Conservation (phyloP, 2,329 filamentous ascomycete species). For the Xylaria sp. region DNA sequence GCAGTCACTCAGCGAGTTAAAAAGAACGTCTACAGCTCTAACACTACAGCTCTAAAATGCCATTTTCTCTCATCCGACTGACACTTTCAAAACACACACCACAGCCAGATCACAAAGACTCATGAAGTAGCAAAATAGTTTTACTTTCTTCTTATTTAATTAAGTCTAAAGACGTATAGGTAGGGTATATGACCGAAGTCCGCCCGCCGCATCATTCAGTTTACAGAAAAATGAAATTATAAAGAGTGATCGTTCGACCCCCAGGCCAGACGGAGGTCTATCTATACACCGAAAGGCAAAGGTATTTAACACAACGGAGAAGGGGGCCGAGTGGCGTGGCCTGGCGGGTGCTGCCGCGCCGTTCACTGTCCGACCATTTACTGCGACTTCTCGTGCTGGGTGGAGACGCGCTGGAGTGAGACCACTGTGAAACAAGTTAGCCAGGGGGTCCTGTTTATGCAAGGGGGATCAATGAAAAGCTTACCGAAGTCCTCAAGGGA, state of each 20-base stretch:
- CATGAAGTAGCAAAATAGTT: slow-evolving; percentile 23
- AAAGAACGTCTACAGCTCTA: no score
- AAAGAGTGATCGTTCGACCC: slow-evolving; percentile 43
- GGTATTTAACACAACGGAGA: slow-evolving; percentile 46
- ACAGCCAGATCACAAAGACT: not conserved
- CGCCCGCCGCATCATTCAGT: slow-evolving; percentile 50
- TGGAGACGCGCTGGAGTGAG: slow-evolving; percentile 88
- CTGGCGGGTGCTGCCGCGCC: slow-evolving; percentile 37
- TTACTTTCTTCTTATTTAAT: slow-evolving; percentile 49
- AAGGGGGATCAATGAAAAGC: slow-evolving; percentile 49
- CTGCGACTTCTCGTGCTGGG: slow-evolving; percentile 88
- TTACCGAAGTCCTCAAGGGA: slow-evolving; percentile 90
- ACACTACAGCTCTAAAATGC: no score
- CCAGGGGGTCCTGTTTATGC: slow-evolving; percentile 22
- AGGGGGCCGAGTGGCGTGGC: slow-evolving; percentile 40
- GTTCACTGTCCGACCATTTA: slow-evolving; percentile 55
- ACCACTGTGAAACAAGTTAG: slow-evolving; percentile 74
- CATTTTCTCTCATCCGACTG: no score
- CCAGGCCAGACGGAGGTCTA: slow-evolving; percentile 40
- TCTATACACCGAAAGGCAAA: slow-evolving; percentile 46
- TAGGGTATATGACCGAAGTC: slow-evolving; percentile 49
- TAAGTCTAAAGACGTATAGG: slow-evolving; percentile 48
- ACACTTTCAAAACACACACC: not conserved
- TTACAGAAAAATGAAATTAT: slow-evolving; percentile 50
- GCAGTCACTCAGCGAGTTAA: no score